These are phyloP conservation scores for Cadophora gregata DNA, from an alignment of 2,329 filamentous ascomycete genomes.

Conservation along the genomic window DNA sequence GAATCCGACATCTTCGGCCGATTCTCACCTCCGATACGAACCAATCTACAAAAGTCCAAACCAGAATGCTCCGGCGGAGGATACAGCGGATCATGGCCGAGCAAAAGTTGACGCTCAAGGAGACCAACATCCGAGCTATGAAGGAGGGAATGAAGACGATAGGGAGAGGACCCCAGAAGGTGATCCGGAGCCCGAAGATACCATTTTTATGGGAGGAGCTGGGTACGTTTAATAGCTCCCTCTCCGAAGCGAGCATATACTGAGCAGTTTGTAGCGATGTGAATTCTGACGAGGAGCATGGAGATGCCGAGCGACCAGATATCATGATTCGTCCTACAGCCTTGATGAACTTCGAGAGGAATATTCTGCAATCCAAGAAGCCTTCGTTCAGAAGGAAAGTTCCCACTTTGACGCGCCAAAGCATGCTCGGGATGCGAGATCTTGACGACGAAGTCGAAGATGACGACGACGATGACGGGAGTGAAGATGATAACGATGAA, in stretches of 20 bases:
- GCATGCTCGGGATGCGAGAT: background rate
- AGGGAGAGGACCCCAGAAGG: background rate
- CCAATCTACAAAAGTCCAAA: background rate
- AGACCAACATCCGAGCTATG: background rate
- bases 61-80: background rate
- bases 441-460: background rate
- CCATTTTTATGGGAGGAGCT: background rate
- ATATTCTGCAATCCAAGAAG: background rate
- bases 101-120: background rate
- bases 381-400: background rate
- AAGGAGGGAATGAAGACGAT: background rate
- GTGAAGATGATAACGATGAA: conserved; percentile 5
- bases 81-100: background rate
- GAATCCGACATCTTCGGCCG: background rate
- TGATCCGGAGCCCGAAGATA: background rate
- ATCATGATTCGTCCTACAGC: conserved; percentile 9
- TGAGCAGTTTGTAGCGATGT: background rate
- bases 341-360: conserved; percentile 14
- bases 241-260: background rate
- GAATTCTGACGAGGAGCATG: conserved; percentile 4
- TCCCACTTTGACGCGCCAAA: background rate
- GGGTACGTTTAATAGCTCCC: background rate
- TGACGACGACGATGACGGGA: conserved; percentile 10
- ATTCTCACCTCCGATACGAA: background rate
- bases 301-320: conserved; percentile 9